Evolutionary conservation across 2,329 filamentous ascomycete species (phyloP).

Genomic region (Botrytis fabae): DNA sequence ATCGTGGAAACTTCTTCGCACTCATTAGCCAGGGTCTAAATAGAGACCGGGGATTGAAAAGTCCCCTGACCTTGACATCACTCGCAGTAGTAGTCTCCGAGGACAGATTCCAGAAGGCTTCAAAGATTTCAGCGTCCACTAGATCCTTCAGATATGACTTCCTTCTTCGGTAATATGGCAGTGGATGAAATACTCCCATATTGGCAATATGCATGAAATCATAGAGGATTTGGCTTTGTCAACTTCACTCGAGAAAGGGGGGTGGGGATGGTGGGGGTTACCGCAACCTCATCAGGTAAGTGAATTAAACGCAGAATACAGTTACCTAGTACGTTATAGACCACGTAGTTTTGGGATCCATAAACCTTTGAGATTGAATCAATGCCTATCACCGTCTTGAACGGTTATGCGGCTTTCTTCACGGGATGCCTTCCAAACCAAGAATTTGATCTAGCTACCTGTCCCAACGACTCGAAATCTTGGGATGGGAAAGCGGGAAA

Average conservation of each 20-base stretch:
- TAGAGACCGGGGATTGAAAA: background rate
- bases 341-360: background rate
- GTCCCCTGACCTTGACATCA: background rate
- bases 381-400: background rate
- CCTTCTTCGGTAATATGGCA: background rate
- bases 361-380: background rate
- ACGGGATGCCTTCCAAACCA: background rate
- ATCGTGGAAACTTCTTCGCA: background rate
- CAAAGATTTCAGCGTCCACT: background rate
- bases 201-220: background rate
- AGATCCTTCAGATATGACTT: background rate
- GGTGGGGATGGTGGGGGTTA: background rate
- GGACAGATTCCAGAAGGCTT: background rate
- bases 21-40: background rate
- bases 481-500: background rate
- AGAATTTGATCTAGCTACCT: background rate
- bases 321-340: background rate
- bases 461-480: background rate
- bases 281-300: background rate
- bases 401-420: background rate
- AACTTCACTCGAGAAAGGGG: background rate
- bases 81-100: background rate
- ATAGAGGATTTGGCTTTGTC: too few relatives aligned
- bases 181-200: background rate
- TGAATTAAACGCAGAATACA: background rate